These are phyloP conservation scores for Hansfordia pulvinata DNA, from an alignment of 2,329 filamentous ascomycete genomes.

Conservation along the genomic window DNA sequence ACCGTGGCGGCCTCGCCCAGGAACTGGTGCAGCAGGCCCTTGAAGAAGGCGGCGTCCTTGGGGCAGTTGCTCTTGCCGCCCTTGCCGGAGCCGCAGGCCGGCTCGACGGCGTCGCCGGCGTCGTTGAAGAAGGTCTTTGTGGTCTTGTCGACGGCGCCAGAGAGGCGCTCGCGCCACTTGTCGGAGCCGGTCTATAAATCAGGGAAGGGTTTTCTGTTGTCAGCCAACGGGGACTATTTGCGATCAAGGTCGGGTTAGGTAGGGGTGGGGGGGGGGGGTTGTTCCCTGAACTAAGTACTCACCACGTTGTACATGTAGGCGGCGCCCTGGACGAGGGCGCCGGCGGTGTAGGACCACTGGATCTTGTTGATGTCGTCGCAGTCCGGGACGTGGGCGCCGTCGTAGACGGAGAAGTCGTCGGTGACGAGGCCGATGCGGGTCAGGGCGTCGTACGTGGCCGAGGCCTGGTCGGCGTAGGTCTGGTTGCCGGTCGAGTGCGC, in stretches of 20 bases:
- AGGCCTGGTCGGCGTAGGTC: constrained; percentile 46
- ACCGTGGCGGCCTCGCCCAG: constrained; percentile 21
- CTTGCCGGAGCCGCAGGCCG: constrained; percentile 37
- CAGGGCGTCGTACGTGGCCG: constrained; percentile 38
- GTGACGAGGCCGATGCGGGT: constrained; percentile 26
- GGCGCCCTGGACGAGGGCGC: constrained; percentile 26
- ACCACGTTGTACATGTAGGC: constrained; percentile 23
- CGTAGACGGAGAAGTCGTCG: constrained; percentile 27
- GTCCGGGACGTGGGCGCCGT: constrained; percentile 26
- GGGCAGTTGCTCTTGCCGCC: too few species aligned
- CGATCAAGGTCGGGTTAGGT: too few species aligned
- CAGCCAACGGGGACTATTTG: too few species aligned
- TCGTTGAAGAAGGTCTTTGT: constrained; percentile 33
- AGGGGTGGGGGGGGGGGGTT: too few species aligned
- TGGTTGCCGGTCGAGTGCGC: constrained; percentile 46
- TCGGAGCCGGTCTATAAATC: constrained; percentile 13
- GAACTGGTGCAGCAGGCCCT: constrained; percentile 39
- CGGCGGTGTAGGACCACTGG: constrained; percentile 35
- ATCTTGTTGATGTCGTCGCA: constrained; percentile 28
- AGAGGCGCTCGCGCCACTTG: constrained; percentile 31
- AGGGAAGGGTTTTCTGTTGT: too few species aligned
- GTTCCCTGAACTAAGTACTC: constrained; percentile 3
- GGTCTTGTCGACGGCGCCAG: constrained; percentile 28
- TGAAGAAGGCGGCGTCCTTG: too few species aligned
- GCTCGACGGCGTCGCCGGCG: constrained; percentile 32